A percentile compares a stretch with the other conserved stretches of the same genome.
phyloP scores from a whole-genome alignment of 139 green algal species.

The Tetradesmus obliquus region DNA sequence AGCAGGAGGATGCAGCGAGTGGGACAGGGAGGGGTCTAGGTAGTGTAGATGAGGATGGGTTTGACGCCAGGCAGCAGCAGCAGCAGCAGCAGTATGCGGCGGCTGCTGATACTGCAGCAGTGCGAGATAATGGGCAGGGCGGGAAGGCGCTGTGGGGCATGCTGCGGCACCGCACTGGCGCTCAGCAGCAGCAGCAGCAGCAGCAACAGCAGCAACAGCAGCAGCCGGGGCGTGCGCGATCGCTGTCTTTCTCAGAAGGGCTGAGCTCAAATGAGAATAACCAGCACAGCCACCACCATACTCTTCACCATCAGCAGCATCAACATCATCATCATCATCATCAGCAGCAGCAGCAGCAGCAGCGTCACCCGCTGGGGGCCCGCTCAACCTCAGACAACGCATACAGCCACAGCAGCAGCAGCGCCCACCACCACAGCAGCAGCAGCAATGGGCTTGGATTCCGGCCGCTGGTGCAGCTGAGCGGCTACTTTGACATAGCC shows the following conservation, averaged over 20 bases:
- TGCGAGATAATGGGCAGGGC: background rate
- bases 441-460: background rate
- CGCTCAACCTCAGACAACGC: background rate
- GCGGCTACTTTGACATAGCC: background rate
- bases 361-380: background rate
- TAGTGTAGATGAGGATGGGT: background rate
- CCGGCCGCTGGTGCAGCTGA: background rate
- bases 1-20: background rate
- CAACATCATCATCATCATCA: too few relatives aligned
- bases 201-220: background rate
- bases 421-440: background rate
- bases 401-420: background rate
- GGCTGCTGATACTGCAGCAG: constrained; percentile 5
- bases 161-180: background rate
- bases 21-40: background rate
- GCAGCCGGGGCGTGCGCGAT: background rate
- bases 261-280: too few relatives aligned
- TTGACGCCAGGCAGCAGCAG: background rate
- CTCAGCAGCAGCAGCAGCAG: constrained; percentile 1
- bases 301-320: too few relatives aligned
- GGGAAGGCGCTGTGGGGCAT: background rate
- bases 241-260: background rate
- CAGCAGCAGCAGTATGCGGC: background rate
- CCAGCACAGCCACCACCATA: too few relatives aligned
- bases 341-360: background rate